Evolutionary conservation across 2,329 filamentous ascomycete species (phyloP).

Genomic region (Periconia macrospinosa): DNA sequence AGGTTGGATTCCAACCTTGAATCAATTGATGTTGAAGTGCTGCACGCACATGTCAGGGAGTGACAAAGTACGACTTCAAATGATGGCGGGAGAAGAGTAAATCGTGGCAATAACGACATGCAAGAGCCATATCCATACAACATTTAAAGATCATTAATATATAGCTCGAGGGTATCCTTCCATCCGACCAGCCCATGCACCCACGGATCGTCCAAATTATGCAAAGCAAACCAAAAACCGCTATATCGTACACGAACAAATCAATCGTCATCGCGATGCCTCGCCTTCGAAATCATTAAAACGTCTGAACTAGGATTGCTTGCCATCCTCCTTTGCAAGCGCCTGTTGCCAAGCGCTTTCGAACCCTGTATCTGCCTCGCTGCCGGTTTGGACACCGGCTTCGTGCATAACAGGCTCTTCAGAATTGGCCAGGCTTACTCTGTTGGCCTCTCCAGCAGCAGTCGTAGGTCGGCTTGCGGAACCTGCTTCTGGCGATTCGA

Average conservation of each 20-base stretch:
- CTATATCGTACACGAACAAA: constrained; percentile 11
- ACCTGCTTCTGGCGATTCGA: constrained; percentile 47
- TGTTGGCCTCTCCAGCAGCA: constrained; percentile 17
- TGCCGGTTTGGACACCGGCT: constrained; percentile 60
- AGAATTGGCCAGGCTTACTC: constrained; percentile 16
- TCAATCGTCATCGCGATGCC: not conserved
- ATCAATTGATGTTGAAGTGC: too few relatives aligned
- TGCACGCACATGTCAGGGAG: too few relatives aligned
- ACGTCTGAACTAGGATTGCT: constrained; percentile 1
- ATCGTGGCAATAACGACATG: too few relatives aligned
- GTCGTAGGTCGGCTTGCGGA: constrained; percentile 8
- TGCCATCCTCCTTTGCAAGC: constrained; percentile 48
- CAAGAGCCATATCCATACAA: not conserved
- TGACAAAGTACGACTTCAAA: too few relatives aligned
- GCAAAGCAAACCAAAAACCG: not conserved
- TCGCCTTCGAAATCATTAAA: not conserved
- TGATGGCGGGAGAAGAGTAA: too few relatives aligned
- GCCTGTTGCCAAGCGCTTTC: constrained; percentile 74
- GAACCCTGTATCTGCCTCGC: constrained; percentile 59
- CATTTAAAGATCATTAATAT: constrained; percentile 1
- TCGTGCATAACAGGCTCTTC: not conserved
- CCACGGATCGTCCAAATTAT: not conserved
- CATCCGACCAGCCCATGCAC: not conserved
- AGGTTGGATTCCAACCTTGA: too few relatives aligned
- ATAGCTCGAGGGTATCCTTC: constrained; percentile 9